Conservation (phyloP, 2,329 filamentous ascomycete genomes). For the Elsinoe necatrix region DNA sequence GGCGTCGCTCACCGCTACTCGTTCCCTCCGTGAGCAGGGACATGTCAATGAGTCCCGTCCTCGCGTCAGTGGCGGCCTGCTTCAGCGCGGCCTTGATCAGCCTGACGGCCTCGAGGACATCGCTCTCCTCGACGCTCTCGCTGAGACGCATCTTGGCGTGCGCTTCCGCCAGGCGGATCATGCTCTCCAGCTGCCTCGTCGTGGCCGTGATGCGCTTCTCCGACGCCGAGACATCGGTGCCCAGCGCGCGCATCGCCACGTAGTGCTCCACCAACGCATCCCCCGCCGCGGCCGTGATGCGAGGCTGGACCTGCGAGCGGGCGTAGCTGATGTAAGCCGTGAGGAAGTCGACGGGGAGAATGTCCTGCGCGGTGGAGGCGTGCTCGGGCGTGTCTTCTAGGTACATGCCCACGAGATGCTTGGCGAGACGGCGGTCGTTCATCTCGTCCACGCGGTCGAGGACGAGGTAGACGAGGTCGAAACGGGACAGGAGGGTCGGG, state of each 20-base stretch:
- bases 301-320: conserved; percentile 73
- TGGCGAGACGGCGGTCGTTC: conserved; percentile 76
- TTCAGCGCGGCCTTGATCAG: conserved; percentile 92
- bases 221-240: conserved; percentile 59
- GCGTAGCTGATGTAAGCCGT: conserved; percentile 97
- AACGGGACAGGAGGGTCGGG: conserved; percentile 87
- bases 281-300: conserved; percentile 70
- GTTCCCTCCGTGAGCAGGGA: conserved; percentile 90
- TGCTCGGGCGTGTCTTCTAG: conserved; percentile 89
- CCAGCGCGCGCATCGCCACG: conserved; percentile 89
- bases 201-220: conserved; percentile 98
- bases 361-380: conserved; percentile 55
- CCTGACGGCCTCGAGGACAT: conserved; percentile 84
- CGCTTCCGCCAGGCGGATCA: conserved; percentile 94
- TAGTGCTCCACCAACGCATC: conserved; percentile 78
- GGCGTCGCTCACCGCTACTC: conserved; percentile 72
- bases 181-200: conserved; percentile 90
- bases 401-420: conserved; percentile 93
- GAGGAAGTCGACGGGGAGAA: conserved; percentile 82
- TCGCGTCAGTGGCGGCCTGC: conserved; percentile 87
- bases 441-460: conserved; percentile 90
- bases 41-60: conserved; percentile 94
- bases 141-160: conserved; percentile 96
- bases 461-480: conserved; percentile 94
- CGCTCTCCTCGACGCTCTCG: conserved; percentile 62